Base-by-base conservation (phyloP, 2,329 filamentous ascomycete genomes). In the Gyromitra esculenta region DNA sequence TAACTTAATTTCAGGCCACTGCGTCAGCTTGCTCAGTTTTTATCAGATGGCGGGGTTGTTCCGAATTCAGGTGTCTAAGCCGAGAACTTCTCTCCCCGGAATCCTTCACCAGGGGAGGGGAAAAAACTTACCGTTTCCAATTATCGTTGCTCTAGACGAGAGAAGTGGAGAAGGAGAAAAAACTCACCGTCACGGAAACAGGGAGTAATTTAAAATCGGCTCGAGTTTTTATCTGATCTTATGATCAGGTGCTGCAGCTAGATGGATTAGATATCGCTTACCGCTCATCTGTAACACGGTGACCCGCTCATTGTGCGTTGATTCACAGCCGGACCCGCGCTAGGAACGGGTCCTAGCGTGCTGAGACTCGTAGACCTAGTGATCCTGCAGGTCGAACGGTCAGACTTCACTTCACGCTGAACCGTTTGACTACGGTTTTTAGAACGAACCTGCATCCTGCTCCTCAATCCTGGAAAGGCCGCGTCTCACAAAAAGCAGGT, bases 251-350 rank as follows among this genome's bases (percentile, higher is more conserved):
- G 8, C 63, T 73, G 70, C 70, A 62, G 70, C 70, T 68, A 56
- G 70, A 67, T 73, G 54, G 70, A 73, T 73, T 73, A 75, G 72
- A 75, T 75, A 75, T 75, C 72, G 72, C 72, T 75, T 63, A 43
- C 31, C 9, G 45, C 9, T 15, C 39, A 68, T 52, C 54, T 1
- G 31, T 71, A 52, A 45, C 48, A 43, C 48, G 37, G 43, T 74
- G 71, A 74, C 71, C 71, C 18, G 15, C n/a, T 15, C n/a, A 68
- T 45, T 43, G 31, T 1, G 1, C n/a, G 45, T 25, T 71, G 52
- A 39, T 43, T 52, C 48, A 15, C 31, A 1, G 39, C 7, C 39
- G 41, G 70, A 66, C 70, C 63, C n/a, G 39, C 64, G 37, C 52
- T 68, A 67, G 43, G 25, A 1, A 25, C 15, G 6, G 15, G 41